phyloP scores from a whole-genome alignment of 2,329 filamentous ascomycete species.

The Epichloe coenophiala region DNA sequence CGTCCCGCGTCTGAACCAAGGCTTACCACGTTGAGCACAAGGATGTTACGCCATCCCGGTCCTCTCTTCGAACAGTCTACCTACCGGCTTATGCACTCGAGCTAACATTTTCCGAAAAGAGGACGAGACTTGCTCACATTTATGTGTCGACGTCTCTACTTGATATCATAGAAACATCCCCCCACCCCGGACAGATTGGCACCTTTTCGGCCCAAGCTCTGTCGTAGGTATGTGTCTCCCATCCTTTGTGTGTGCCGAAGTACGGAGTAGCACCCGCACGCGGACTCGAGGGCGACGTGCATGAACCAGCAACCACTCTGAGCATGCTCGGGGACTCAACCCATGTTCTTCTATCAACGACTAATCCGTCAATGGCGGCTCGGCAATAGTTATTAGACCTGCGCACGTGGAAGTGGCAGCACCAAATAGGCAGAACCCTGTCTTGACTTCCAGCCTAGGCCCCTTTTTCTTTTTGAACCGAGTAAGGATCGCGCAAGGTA shows the following conservation, averaged over 20 bases:
- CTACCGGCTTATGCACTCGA: background rate
- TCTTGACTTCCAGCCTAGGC: background rate
- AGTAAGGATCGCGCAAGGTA: background rate
- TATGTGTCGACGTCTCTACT: background rate
- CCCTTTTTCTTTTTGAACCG: background rate
- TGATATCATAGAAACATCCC: background rate
- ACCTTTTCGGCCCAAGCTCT: background rate
- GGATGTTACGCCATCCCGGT: conserved; percentile 1
- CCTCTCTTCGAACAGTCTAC: background rate
- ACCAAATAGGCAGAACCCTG: background rate
- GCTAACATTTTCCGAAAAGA: conserved; percentile 2
- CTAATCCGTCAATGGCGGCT: background rate
- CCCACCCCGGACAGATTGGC: background rate
- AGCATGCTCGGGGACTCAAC: background rate
- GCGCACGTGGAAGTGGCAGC: conserved; percentile 1
- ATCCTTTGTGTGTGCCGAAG: background rate
- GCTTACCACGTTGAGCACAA: background rate
- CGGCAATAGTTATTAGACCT: background rate
- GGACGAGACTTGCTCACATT: background rate
- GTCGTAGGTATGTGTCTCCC: background rate
- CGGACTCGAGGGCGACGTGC: background rate
- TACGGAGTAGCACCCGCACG: background rate
- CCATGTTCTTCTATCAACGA: background rate
- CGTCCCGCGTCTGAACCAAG: background rate
- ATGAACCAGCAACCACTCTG: background rate